Evolutionary conservation across 495 filamentous ascomycete genomes (phyloP), one percentile per base, ranked within the genome.

Genomic region (Parachaetomium inaequale): DNA sequence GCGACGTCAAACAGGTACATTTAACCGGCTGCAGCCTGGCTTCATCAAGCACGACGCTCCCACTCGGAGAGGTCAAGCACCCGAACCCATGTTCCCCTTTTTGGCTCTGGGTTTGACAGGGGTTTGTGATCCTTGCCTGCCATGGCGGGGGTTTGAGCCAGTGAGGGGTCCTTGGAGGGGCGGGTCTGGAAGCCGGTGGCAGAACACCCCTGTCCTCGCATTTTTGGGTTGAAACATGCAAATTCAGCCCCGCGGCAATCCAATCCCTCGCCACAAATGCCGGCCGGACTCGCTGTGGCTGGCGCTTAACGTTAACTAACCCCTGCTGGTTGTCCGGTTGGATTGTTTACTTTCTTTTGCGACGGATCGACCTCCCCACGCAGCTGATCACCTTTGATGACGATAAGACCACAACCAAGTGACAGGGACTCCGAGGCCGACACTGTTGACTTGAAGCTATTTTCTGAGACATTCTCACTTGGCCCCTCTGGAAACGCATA

Each of bases 291-390:
- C n/a, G 3, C 31, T 53, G 50, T 23, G 29, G 50, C 55, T 46
- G 38, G 23, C 25, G n/a, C 28, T 6, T 14, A 23, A n/a, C 40
- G 2, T 47, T 56, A 12, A 7, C n/a, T 14, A 4, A 34, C 28
- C 55, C 40, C 23, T 14, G 53, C 14, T 57, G 49, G 66, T 67
- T 67, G 64, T 57, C 64, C 43, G 56, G 64, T 60, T 19, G 42
- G 55, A 19, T 66, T 66, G 60, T 66, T 66, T 66, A 66, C 59
- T 66, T 63, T 25, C 31, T 4, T 2, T 3, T 12, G 7, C 32
- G 23, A n/a, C n/a, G n/a, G n/a, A 31, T 45, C 43, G 46, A 17
- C 31, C 52, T 32, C 15, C n/a, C 43, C 15, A 56, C 28, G 23
- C 36, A 32, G 34, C 42, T 29, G 47, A 40, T 46, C 47, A 19